Conservation (phyloP, 148 eudicot genomes). For the Chenopodium quinoa region DNA sequence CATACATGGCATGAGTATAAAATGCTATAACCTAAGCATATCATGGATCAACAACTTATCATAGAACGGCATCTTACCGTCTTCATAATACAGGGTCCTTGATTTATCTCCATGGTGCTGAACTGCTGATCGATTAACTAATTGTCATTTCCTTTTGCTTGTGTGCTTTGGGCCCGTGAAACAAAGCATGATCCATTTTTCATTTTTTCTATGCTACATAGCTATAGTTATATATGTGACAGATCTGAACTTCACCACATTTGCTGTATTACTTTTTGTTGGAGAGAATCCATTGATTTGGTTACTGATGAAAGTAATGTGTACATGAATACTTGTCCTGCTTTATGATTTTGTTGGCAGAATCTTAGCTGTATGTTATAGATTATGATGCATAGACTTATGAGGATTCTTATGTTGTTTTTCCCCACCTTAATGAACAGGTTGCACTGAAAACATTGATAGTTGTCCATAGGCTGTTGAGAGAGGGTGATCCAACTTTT, state of each 20-base stretch:
- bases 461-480: conserved; percentile 78
- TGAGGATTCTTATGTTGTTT: conserved; percentile 9
- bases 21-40: not conserved
- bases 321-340: not conserved
- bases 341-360: not conserved
- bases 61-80: not conserved
- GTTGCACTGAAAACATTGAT: conserved; percentile 92
- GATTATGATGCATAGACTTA: not conserved
- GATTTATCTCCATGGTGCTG: not conserved
- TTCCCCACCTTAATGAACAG: conserved; percentile 39
- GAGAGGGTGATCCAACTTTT: conserved; percentile 98
- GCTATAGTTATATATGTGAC: not conserved
- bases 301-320: not conserved
- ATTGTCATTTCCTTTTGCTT: not conserved
- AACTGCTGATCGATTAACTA: not conserved
- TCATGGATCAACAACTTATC: not conserved
- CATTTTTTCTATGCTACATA: not conserved
- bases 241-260: not conserved
- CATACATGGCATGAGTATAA: too few relatives aligned
- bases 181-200: not conserved
- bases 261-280: not conserved
- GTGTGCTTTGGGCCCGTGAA: not conserved
- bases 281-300: not conserved
- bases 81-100: not conserved
- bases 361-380: not conserved